Conservation (phyloP, 73 alveolate species). For the Symbiodinium pilosum region DNA sequence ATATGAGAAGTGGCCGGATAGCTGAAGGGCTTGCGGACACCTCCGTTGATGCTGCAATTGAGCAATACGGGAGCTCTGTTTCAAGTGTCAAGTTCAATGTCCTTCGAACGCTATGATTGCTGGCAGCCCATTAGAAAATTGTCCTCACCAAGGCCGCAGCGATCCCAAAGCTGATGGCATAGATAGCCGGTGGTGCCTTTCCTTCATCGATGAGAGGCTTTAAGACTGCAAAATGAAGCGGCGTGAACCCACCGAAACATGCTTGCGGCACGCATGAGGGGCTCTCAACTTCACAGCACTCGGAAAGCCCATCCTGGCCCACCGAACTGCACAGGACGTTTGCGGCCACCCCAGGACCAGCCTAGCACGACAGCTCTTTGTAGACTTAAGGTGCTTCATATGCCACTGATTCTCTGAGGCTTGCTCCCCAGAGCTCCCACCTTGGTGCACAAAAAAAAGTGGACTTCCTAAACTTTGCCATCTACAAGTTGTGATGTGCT, state of each 20-base stretch:
- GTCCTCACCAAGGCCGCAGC: not conserved
- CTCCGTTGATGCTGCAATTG: too few relatives aligned
- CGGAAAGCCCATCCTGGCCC: slow-evolving; percentile 26
- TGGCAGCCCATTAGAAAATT: too few relatives aligned
- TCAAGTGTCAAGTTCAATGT: too few relatives aligned
- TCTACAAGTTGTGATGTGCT: not conserved
- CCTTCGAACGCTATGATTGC: too few relatives aligned
- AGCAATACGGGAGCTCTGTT: too few relatives aligned
- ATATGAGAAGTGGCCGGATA: too few relatives aligned
- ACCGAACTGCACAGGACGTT: slow-evolving; percentile 51
- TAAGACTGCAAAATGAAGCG: not conserved
- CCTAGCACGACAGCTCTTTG: slow-evolving; percentile 17
- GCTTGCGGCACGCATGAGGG: too few relatives aligned
- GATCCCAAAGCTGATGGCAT: slow-evolving; percentile 42
- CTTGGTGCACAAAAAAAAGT: too few relatives aligned
- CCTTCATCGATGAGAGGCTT: not conserved
- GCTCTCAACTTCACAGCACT: not conserved
- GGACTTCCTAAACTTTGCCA: not conserved
- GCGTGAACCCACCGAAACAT: not conserved
- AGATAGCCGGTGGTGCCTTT: slow-evolving; percentile 50
- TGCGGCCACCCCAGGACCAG: slow-evolving; percentile 93
- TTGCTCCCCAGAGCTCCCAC: slow-evolving; percentile 81
- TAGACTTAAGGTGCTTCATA: too few relatives aligned
- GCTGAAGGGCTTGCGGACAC: too few relatives aligned
- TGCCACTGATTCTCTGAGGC: slow-evolving; percentile 8